Conservation (phyloP, 306 rosid species). For the Vigna hirtella region DNA sequence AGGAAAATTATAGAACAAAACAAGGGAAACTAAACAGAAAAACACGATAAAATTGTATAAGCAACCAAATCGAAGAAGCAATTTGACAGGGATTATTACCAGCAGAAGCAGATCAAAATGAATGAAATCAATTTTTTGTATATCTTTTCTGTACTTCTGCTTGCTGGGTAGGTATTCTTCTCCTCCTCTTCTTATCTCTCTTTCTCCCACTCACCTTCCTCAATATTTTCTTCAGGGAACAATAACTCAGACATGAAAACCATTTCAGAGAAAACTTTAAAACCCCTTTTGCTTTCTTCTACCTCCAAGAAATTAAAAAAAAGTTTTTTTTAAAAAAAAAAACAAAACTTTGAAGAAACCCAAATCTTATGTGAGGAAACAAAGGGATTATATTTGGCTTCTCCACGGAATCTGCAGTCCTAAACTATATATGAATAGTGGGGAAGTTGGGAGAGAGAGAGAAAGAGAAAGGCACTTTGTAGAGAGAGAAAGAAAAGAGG, state of each 20-base stretch:
- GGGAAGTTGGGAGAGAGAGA: constrained; percentile 32
- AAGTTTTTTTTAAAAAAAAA: not conserved
- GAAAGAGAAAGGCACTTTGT: constrained; percentile 27
- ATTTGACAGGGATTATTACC: constrained; percentile 51
- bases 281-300: constrained; percentile 35
- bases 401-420: constrained; percentile 36
- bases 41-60: not conserved
- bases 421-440: constrained; percentile 45
- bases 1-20: not conserved
- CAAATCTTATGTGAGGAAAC: constrained; percentile 52
- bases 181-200: constrained; percentile 61
- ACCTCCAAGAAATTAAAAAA: constrained; percentile 31
- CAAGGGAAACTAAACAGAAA: not conserved
- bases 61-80: not conserved
- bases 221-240: constrained; percentile 58
- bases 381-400: constrained; percentile 48
- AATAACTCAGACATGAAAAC: constrained; percentile 73
- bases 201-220: constrained; percentile 93
- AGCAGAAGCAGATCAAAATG: constrained; percentile 70
- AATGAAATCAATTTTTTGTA: constrained; percentile 40
- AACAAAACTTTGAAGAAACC: constrained; percentile 49
- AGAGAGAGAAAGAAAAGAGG: constrained; percentile 38
- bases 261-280: constrained; percentile 61
- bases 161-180: constrained; percentile 50
- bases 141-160: constrained; percentile 55